Conservation (phyloP, 257 asterid genomes). For the Plantago elongata region DNA sequence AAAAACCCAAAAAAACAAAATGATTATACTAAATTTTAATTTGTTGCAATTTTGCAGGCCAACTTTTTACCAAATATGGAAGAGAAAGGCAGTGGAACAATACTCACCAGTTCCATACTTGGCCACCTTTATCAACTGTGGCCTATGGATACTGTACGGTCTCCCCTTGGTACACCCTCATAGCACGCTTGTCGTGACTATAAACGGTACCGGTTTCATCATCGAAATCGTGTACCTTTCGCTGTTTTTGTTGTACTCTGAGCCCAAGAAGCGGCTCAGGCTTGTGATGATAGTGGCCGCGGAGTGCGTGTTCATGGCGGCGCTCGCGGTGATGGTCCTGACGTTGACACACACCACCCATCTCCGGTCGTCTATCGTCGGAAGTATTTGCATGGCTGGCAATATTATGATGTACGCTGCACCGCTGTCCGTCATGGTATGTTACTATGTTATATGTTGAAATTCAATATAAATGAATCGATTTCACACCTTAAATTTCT, state of each 20-base stretch:
- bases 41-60: conserved; percentile 36
- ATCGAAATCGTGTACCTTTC: conserved; percentile 54
- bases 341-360: conserved; percentile 37
- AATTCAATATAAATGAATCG: neutral
- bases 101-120: conserved; percentile 77
- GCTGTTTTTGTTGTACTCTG: conserved; percentile 42
- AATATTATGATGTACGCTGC: conserved; percentile 81
- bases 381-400: conserved; percentile 70
- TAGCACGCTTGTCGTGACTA: conserved; percentile 66
- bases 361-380: conserved; percentile 56
- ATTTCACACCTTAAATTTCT: neutral
- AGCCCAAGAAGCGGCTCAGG: conserved; percentile 37
- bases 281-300: conserved; percentile 30
- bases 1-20: neutral
- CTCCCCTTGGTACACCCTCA: conserved; percentile 72
- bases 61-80: conserved; percentile 59
- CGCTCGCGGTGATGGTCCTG: conserved; percentile 44
- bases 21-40: neutral
- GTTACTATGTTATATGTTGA: neutral
- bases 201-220: conserved; percentile 60
- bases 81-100: conserved; percentile 65
- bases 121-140: conserved; percentile 74
- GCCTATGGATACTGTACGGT: conserved; percentile 77
- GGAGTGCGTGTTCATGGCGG: conserved; percentile 48
- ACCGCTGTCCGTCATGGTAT: conserved; percentile 75